These are phyloP conservation scores for Macrocybe gigantea DNA, from an alignment of 768 basidiomycete species.

Conservation along the genomic window DNA sequence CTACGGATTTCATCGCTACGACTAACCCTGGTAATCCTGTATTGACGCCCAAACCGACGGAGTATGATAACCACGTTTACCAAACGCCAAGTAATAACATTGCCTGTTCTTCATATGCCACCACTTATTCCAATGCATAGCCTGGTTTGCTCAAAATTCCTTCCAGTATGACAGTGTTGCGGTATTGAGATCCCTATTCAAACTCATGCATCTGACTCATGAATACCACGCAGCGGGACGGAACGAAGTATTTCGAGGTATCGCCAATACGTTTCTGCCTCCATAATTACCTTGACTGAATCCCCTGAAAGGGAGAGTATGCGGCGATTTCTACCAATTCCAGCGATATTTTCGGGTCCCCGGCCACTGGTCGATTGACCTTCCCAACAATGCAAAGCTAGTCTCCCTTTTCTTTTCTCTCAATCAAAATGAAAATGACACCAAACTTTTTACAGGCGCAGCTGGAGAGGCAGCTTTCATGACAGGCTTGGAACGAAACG, in stretches of 20 bases:
- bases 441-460: conserved; percentile 24
- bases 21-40: conserved; percentile 29
- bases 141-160: conserved; percentile 30
- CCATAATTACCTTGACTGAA: neutral
- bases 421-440: neutral
- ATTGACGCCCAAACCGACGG: conserved; percentile 36
- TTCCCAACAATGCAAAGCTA: conserved; percentile 48
- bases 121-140: conserved; percentile 7
- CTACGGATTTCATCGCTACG: conserved; percentile 48
- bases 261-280: conserved; percentile 5
- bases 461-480: conserved; percentile 56
- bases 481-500: conserved; percentile 49
- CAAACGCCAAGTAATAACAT: conserved; percentile 36
- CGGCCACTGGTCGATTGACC: conserved; percentile 33
- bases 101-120: neutral
- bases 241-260: conserved; percentile 44
- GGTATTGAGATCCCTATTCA: conserved; percentile 6
- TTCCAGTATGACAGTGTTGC: conserved; percentile 26
- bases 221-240: conserved; percentile 36
- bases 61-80: conserved; percentile 53
- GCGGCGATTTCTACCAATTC: conserved; percentile 46
- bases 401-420: conserved; percentile 2
- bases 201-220: neutral
- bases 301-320: conserved; percentile 40
- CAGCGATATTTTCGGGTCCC: conserved; percentile 34